phyloP scores from a whole-genome alignment of 768 basidiomycete genomes.

The Gloeopeniophorella convolvens region DNA sequence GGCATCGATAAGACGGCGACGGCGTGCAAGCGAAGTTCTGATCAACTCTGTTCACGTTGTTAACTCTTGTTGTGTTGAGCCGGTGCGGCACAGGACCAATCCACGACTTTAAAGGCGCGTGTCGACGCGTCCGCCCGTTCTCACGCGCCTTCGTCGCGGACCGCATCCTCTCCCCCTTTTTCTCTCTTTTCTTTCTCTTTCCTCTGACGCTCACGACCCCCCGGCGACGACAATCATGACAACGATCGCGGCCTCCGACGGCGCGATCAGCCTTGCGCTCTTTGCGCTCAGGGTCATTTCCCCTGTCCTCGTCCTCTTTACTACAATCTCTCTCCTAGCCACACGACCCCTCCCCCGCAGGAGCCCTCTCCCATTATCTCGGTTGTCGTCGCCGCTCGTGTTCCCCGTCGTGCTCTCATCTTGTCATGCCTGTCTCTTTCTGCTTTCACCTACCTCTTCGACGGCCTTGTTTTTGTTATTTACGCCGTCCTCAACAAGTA shows the following conservation, averaged over 20 bases:
- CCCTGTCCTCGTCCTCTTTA: slow-evolving; percentile 57
- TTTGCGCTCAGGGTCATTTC: slow-evolving; percentile 59
- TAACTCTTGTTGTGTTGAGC: no score
- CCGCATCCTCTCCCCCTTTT: not conserved
- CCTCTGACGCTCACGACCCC: slow-evolving; percentile 4
- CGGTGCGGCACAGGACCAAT: no score
- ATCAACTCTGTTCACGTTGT: not conserved
- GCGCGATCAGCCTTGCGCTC: slow-evolving; percentile 33
- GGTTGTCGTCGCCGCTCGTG: slow-evolving; percentile 64
- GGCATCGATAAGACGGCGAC: slow-evolving; percentile 2
- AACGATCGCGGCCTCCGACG: slow-evolving; percentile 8
- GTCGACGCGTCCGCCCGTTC: not conserved
- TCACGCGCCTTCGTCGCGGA: slow-evolving; percentile 1
- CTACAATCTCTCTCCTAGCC: slow-evolving; percentile 54
- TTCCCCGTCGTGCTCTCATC: slow-evolving; percentile 74
- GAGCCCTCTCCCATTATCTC: slow-evolving; percentile 62
- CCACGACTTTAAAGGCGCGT: not conserved
- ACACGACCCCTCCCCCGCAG: slow-evolving; percentile 39
- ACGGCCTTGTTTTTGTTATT: slow-evolving; percentile 67
- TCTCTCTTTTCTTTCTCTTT: not conserved
- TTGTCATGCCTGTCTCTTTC: slow-evolving; percentile 61
- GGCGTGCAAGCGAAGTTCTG: not conserved
- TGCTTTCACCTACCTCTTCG: slow-evolving; percentile 68
- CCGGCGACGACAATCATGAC: slow-evolving; percentile 9
- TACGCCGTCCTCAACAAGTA: slow-evolving; percentile 55